These are phyloP conservation scores for Globisporangium camurandrum DNA, from an alignment of 352 stramenopile species.

Conservation along the genomic window DNA sequence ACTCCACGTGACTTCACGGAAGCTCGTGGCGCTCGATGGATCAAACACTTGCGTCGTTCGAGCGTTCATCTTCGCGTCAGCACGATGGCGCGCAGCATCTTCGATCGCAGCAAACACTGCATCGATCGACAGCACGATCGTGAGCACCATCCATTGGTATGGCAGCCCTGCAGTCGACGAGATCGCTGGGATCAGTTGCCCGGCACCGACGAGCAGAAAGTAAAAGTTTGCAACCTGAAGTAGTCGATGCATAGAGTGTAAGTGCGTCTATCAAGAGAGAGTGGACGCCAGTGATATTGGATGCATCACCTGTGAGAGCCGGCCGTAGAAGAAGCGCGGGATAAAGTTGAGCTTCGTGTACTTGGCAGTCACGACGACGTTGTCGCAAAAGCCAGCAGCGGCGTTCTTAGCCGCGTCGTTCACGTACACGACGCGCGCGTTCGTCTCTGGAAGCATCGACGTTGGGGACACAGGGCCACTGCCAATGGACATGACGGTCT, in stretches of 20 bases:
- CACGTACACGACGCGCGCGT: conserved; percentile 63
- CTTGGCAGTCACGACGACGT: conserved; percentile 77
- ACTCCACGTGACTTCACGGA: conserved; percentile 48
- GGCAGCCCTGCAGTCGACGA: conserved; percentile 79
- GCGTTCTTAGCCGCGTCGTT: conserved; percentile 56
- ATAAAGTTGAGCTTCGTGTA: conserved; percentile 88
- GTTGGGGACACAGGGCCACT: background rate
- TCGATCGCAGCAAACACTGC: conserved; percentile 83
- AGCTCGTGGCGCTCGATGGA: conserved; percentile 24
- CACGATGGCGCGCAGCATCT: conserved; percentile 64
- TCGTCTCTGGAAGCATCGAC: conserved; percentile 26
- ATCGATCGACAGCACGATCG: conserved; percentile 79
- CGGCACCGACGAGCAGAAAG: conserved; percentile 82
- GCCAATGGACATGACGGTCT: conserved; percentile 1
- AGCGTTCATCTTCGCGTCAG: conserved; percentile 81
- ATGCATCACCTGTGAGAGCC: conserved; percentile 52
- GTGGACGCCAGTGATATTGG: background rate
- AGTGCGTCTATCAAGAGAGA: background rate
- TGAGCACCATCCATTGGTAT: conserved; percentile 83
- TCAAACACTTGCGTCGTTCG: conserved; percentile 61
- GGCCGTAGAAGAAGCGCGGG: conserved; percentile 75
- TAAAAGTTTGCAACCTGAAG: conserved; percentile 78
- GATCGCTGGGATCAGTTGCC: conserved; percentile 82
- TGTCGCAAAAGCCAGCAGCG: conserved; percentile 57
- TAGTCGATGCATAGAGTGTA: background rate